Percentiles rank a stretch among this genome's conserved stretches.
Conservation (phyloP, 2,329 filamentous ascomycete genomes). For the Nemania sp. region DNA sequence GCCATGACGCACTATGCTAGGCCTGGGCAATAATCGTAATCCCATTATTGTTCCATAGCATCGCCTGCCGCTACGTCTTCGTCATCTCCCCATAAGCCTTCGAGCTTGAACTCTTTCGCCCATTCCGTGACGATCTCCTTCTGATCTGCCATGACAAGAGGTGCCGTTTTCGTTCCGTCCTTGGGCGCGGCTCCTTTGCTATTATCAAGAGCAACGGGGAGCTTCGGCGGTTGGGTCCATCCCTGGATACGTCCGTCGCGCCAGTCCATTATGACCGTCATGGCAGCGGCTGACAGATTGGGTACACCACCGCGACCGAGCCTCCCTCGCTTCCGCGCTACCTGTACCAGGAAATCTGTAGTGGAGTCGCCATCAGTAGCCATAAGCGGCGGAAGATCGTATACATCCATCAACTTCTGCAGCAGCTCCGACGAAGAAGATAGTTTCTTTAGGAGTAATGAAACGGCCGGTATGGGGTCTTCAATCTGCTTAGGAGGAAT, state of each 20-base stretch:
- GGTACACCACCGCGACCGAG: conserved; percentile 88
- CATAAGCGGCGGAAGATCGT: conserved; percentile 81
- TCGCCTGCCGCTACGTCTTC: conserved; percentile 43
- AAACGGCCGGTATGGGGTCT: conserved; percentile 86
- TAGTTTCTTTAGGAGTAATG: conserved; percentile 79
- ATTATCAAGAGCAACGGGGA: conserved; percentile 54
- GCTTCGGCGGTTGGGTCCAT: conserved; percentile 77
- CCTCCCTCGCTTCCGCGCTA: conserved; percentile 88
- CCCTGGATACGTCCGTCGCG: conserved; percentile 92
- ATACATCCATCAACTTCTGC: conserved; percentile 78
- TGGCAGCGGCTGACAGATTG: conserved; percentile 84
- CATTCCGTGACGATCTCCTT: conserved; percentile 77
- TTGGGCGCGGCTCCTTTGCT: conserved; percentile 8
- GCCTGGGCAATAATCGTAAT: conserved; percentile 3
- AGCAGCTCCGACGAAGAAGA: conserved; percentile 73
- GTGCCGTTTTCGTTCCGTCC: conserved; percentile 1
- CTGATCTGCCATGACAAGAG: conserved; percentile 51
- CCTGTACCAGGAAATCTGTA: conserved; percentile 91
- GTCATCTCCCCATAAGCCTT: conserved; percentile 83
- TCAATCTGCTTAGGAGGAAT: conserved; percentile 92
- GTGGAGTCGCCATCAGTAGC: conserved; percentile 73
- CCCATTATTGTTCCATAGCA: conserved; percentile 55
- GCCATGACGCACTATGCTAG: too few species aligned
- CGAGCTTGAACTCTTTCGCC: conserved; percentile 93
- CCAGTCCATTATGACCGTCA: conserved; percentile 96